Percentiles rank a stretch among this genome's conserved stretches.
Conservation (phyloP, 75 land plant genomes). For the Sequoiadendron giganteum region DNA sequence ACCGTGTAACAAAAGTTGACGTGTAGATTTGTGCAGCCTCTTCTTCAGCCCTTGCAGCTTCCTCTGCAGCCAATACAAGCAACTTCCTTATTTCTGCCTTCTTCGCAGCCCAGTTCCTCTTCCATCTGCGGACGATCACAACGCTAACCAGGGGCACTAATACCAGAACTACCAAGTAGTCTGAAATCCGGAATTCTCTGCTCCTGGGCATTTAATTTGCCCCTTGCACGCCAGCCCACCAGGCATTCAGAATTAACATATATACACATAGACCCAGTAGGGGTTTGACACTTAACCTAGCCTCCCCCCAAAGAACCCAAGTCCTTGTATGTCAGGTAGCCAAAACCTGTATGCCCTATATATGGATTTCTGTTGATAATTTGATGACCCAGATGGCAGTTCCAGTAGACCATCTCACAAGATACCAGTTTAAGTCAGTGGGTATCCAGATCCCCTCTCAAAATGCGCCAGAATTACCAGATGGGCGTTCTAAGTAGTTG, state of each 20-base stretch:
- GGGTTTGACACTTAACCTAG: background rate
- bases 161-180: constrained; percentile 34
- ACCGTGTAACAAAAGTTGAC: background rate
- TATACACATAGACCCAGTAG: constrained; percentile 3
- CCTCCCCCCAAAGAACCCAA: background rate
- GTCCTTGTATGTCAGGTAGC: background rate
- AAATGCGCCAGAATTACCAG: background rate
- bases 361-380: constrained; percentile 2
- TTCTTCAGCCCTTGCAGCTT: constrained; percentile 46
- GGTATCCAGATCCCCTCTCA: constrained; percentile 3
- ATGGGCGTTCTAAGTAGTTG: background rate
- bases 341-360: background rate
- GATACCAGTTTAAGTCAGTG: background rate
- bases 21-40: constrained; percentile 23
- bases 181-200: constrained; percentile 46
- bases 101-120: constrained; percentile 25
- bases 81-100: constrained; percentile 47
- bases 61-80: constrained; percentile 48
- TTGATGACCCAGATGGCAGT: background rate
- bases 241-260: constrained; percentile 7
- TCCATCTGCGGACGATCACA: constrained; percentile 42
- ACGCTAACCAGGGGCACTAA: constrained; percentile 24
- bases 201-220: constrained; percentile 42
- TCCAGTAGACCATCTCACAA: constrained; percentile 9
- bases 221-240: constrained; percentile 9